These are phyloP conservation scores for Teratosphaeria gauchensis DNA, from an alignment of 2,329 filamentous ascomycete species.

Conservation along the genomic window DNA sequence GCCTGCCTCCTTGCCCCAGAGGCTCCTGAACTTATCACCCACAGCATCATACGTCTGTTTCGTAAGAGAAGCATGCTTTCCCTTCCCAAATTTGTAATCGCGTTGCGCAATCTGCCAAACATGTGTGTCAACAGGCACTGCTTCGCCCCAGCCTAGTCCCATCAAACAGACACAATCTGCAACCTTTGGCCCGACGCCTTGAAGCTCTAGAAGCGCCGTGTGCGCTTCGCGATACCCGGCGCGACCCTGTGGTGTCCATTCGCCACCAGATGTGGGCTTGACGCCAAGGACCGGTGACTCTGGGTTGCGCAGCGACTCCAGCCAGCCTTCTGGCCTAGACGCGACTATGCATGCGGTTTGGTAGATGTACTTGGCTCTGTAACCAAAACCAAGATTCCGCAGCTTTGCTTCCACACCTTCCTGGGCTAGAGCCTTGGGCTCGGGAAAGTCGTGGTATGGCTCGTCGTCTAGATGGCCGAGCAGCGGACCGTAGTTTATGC, in stretches of 20 bases:
- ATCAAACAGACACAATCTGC: slow-evolving; percentile 95
- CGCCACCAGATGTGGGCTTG: slow-evolving; percentile 34
- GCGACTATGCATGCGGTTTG: slow-evolving; percentile 71
- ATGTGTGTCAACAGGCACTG: slow-evolving; percentile 93
- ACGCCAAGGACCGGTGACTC: slow-evolving; percentile 53
- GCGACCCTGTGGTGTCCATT: slow-evolving; percentile 42
- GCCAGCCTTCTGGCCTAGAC: slow-evolving; percentile 59
- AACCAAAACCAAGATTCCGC: slow-evolving; percentile 81
- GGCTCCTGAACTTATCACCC: slow-evolving; percentile 73
- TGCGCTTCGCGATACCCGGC: slow-evolving; percentile 72
- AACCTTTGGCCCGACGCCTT: slow-evolving; percentile 92
- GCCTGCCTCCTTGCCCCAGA: slow-evolving; percentile 90
- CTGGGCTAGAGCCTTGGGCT: slow-evolving; percentile 61
- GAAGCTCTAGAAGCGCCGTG: slow-evolving; percentile 63
- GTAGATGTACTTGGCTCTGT: slow-evolving; percentile 85
- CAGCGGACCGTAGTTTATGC: slow-evolving; percentile 69
- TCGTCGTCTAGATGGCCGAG: slow-evolving; percentile 55
- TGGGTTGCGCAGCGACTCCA: slow-evolving; percentile 68
- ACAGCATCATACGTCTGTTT: slow-evolving; percentile 84
- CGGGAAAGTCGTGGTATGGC: slow-evolving; percentile 79
- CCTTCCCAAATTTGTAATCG: slow-evolving; percentile 85
- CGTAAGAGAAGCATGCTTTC: slow-evolving; percentile 74
- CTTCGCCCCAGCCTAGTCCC: slow-evolving; percentile 91
- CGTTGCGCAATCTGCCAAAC: slow-evolving; percentile 97
- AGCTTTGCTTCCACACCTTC: slow-evolving; percentile 70